Evolutionary conservation across 1,284 basidiomycete species (phyloP).

Genomic region (Cutaneotrichosporon cavernicola): DNA sequence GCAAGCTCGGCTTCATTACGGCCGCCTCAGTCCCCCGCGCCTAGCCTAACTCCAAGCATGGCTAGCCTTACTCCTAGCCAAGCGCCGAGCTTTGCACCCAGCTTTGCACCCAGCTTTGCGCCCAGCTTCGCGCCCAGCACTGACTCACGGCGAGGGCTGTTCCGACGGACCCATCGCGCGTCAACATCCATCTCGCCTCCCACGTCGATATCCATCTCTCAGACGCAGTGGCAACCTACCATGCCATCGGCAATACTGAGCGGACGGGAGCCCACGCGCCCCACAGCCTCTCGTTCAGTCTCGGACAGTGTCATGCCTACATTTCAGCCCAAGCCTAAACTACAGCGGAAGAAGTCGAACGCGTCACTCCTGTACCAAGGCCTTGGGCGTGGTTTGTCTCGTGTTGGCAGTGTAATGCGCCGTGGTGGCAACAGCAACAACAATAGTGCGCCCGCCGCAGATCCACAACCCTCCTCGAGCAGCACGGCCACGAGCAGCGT

Average conservation of each 20-base stretch:
- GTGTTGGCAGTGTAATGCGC: slow-evolving; percentile 38
- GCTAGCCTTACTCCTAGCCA: background rate
- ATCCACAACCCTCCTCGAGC: background rate
- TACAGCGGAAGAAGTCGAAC: slow-evolving; percentile 28
- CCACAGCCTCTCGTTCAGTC: background rate
- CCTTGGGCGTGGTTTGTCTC: slow-evolving; percentile 31
- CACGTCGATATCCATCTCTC: slow-evolving; percentile 3
- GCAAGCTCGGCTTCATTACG: slow-evolving; percentile 4
- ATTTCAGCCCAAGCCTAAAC: background rate
- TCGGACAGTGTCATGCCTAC: slow-evolving; percentile 6
- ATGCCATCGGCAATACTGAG: background rate
- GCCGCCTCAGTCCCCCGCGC: background rate
- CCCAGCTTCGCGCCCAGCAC: slow-evolving; percentile 4
- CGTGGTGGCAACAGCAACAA: slow-evolving; percentile 17
- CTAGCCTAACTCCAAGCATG: slow-evolving; percentile 3
- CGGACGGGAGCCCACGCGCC: background rate
- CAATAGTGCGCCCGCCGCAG: background rate
- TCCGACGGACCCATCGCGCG: background rate
- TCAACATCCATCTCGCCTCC: background rate
- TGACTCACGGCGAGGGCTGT: slow-evolving; percentile 1
- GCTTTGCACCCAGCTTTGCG: background rate
- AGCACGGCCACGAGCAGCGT: background rate
- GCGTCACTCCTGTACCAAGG: slow-evolving; percentile 27
- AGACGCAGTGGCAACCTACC: slow-evolving; percentile 1
- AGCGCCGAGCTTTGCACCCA: background rate